Base-by-base conservation (phyloP, 2,329 filamentous ascomycete species). In the Alternaria atra region DNA sequence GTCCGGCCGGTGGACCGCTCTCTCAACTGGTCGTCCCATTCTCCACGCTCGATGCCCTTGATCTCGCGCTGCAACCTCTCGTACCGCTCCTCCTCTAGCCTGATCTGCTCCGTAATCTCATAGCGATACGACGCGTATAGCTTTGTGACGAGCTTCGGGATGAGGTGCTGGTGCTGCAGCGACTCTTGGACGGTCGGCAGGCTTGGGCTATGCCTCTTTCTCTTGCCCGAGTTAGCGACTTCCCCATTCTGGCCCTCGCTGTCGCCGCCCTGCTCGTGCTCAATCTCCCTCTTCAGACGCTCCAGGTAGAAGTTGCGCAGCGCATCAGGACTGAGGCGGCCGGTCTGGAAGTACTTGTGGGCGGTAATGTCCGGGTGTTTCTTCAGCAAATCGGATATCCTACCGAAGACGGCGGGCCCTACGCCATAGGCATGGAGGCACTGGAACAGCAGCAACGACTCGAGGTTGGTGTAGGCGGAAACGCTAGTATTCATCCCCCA, bases 401-500 rank as follows among this genome's bases (percentile, higher is more conserved):
- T 85, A 72, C 82, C 81, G 81, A 96, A 95, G 76, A 86, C 88
- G 63, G 84, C 78, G 53, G 87, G 82, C 67, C 88, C 86, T 67
- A 89, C 83, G 74, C 91, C 91, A 79, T 91, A 85, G 69, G 84
- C 83, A 68, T 89, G 85, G 66, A 96, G 85, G 63, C 90, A 90
- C 80, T 94, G 92, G 82, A 95, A 94, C 73, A 97, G 86, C 68
- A 95, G 87, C 64, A 96, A 86, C 75, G 90, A 91, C 85, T 97
- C 93, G 83, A 96, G 91, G 70, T 90, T 87, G 76, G 92, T 94
- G 81, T 95, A 94, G 73, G 85, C 84, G 75, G 87, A 85, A 79
- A 84, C 75, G 78, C 83, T 83, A 81, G 83, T 81, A 82, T 82
- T 85, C 86, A 88, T 88, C 78, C 83, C 84, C 73, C 74, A 66